A percentile compares a stretch with the other conserved stretches of the same genome.
Evolutionary conservation across 2,329 filamentous ascomycete genomes (phyloP).

Genomic region (Trichoderma lentiforme): DNA sequence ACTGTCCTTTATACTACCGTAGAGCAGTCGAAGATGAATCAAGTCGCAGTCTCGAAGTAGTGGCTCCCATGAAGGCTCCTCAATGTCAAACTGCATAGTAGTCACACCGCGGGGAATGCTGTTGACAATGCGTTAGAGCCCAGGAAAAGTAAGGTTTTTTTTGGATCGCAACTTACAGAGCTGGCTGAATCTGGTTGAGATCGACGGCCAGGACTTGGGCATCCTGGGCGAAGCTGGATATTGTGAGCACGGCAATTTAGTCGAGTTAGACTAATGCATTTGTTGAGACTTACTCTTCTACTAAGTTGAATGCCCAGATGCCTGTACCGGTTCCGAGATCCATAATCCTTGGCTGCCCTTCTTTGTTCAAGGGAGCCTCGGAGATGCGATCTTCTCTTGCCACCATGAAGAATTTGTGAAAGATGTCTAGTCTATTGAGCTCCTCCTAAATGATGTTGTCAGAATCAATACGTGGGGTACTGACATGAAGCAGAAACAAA

Average conservation of each 20-base stretch:
- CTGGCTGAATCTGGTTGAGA: conserved; percentile 40
- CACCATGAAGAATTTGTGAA: conserved; percentile 72
- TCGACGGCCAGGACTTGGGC: conserved; percentile 39
- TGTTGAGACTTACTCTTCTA: conserved; percentile 56
- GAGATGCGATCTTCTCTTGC: conserved; percentile 49
- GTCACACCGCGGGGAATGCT: conserved; percentile 65
- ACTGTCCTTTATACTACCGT: conserved; percentile 66
- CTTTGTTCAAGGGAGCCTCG: conserved; percentile 21
- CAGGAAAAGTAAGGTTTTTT: too few relatives aligned
- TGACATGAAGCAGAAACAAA: not conserved
- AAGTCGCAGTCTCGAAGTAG: conserved; percentile 64
- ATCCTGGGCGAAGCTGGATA: conserved; percentile 23
- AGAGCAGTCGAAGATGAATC: conserved; percentile 76
- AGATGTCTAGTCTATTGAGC: conserved; percentile 74
- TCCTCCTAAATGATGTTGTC: conserved; percentile 51
- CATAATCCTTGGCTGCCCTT: conserved; percentile 42
- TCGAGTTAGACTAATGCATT: not conserved
- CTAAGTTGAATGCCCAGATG: conserved; percentile 87
- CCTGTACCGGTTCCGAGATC: conserved; percentile 83
- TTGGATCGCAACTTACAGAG: conserved; percentile 28
- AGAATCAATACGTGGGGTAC: conserved; percentile 9
- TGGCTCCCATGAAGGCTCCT: conserved; percentile 61
- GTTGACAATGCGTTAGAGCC: conserved; percentile 20
- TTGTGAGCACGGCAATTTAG: not conserved
- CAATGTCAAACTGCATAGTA: conserved; percentile 67